These are phyloP conservation scores for Daedaleopsis sinensis DNA, from an alignment of 768 basidiomycete species.

Conservation along the genomic window DNA sequence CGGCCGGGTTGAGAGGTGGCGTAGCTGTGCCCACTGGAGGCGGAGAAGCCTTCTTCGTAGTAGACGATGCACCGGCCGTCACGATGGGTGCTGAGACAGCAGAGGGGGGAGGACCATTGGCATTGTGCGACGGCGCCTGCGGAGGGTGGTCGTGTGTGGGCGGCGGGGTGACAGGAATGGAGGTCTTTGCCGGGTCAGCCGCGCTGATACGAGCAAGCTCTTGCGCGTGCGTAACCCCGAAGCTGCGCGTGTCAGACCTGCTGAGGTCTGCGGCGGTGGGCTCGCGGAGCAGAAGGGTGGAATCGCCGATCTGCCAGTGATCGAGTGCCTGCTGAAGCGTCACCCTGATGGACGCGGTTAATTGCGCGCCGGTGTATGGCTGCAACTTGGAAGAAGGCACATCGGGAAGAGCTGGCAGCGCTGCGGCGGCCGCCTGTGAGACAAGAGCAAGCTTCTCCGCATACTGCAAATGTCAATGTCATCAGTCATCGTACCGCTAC, in stretches of 20 bases:
- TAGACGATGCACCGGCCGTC: not conserved
- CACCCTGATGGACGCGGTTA: constrained; percentile 71
- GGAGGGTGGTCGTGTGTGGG: constrained; percentile 25
- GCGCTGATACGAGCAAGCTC: constrained; percentile 65
- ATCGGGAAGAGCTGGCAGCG: constrained; percentile 63
- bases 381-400: constrained; percentile 59
- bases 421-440: constrained; percentile 67
- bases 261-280: constrained; percentile 55
- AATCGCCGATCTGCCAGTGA: constrained; percentile 71
- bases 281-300: constrained; percentile 50
- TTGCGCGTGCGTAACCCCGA: constrained; percentile 80
- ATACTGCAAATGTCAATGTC: constrained; percentile 48
- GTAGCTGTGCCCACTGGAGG: constrained; percentile 21
- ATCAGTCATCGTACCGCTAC: constrained; percentile 9
- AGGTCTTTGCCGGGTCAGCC: constrained; percentile 31
- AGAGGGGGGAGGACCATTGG: constrained; percentile 13
- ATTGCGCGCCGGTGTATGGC: constrained; percentile 64
- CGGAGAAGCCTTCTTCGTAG: constrained; percentile 15
- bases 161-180: constrained; percentile 48
- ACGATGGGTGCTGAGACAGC: not conserved
- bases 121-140: constrained; percentile 14
- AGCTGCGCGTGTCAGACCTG: constrained; percentile 77
- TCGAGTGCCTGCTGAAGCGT: constrained; percentile 80
- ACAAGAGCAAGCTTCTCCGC: constrained; percentile 79
- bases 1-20: constrained; percentile 33